These are phyloP conservation scores for Ajuga reptans DNA, from an alignment of 305 asterid genomes.

Conservation along the genomic window DNA sequence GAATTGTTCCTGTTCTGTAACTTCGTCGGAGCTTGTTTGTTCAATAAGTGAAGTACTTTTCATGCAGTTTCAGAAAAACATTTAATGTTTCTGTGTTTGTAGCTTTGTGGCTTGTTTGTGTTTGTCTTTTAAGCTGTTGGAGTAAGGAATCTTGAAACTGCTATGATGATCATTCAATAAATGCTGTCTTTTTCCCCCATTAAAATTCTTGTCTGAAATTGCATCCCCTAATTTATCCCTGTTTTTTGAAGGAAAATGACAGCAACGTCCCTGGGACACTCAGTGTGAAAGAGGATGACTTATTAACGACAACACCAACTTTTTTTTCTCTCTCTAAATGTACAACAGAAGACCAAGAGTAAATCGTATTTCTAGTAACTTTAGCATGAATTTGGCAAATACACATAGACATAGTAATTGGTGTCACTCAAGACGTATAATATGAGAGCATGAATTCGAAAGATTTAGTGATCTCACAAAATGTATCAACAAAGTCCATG, in stretches of 20 bases:
- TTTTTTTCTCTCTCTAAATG: too few relatives aligned
- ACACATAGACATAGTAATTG: not conserved
- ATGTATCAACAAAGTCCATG: not conserved
- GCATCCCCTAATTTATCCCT: too few relatives aligned
- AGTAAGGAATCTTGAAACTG: not conserved
- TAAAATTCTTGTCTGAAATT: too few relatives aligned
- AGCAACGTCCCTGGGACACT: too few relatives aligned
- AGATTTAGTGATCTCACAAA: not conserved
- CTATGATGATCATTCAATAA: not conserved
- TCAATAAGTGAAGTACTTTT: not conserved
- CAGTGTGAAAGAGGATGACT: too few relatives aligned
- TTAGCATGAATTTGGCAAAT: not conserved
- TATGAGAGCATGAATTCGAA: not conserved
- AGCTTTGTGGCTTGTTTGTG: not conserved
- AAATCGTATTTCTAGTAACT: not conserved
- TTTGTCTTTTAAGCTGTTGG: not conserved
- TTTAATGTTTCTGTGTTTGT: not conserved
- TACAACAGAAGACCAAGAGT: too few relatives aligned
- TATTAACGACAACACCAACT: too few relatives aligned
- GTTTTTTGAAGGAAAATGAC: too few relatives aligned
- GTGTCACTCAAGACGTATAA: not conserved
- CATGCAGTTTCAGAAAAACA: not conserved
- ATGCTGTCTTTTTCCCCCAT: too few relatives aligned
- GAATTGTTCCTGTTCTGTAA: constrained; percentile 3
- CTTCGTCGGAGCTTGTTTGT: not conserved